A percentile compares a stretch with the other conserved stretches of the same genome.
These are phyloP conservation scores for Coccinonectria pachysandricola DNA, from an alignment of 2,329 filamentous ascomycete genomes.

Conservation along the genomic window DNA sequence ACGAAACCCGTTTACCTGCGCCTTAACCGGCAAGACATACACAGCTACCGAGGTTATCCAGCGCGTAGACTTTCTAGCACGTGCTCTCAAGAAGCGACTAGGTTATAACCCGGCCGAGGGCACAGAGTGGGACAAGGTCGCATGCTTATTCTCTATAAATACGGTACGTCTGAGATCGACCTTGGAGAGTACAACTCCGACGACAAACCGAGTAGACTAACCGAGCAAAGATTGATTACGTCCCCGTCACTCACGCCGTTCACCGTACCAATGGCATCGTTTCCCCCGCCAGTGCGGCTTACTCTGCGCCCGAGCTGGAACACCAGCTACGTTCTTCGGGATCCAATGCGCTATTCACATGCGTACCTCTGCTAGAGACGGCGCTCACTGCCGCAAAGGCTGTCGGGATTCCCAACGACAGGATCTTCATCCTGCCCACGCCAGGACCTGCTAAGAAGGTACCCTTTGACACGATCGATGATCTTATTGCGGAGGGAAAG, in stretches of 20 bases:
- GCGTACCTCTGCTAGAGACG: constrained; percentile 52
- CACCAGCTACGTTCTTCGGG: constrained; percentile 62
- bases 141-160: constrained; percentile 67
- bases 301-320: constrained; percentile 58
- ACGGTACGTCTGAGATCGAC: constrained; percentile 43
- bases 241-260: constrained; percentile 62
- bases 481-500: constrained; percentile 53
- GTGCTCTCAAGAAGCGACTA: constrained; percentile 58
- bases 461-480: constrained; percentile 53
- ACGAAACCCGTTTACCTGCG: constrained; percentile 65
- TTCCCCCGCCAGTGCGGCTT: constrained; percentile 66
- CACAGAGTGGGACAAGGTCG: constrained; percentile 71
- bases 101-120: constrained; percentile 59
- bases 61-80: constrained; percentile 58
- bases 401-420: constrained; percentile 50
- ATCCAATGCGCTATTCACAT: constrained; percentile 63
- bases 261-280: constrained; percentile 66
- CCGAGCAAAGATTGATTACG: constrained; percentile 54
- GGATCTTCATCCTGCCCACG: constrained; percentile 60
- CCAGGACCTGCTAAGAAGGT: constrained; percentile 42
- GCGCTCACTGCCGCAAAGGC: constrained; percentile 55
- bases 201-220: rapidly evolving
- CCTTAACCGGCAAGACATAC: constrained; percentile 58
- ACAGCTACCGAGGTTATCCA: constrained; percentile 51
- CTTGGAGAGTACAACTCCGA: constrained; percentile 13